These are phyloP conservation scores for Penicillium manginii DNA, from an alignment of 495 filamentous ascomycete genomes.

Conservation along the genomic window DNA sequence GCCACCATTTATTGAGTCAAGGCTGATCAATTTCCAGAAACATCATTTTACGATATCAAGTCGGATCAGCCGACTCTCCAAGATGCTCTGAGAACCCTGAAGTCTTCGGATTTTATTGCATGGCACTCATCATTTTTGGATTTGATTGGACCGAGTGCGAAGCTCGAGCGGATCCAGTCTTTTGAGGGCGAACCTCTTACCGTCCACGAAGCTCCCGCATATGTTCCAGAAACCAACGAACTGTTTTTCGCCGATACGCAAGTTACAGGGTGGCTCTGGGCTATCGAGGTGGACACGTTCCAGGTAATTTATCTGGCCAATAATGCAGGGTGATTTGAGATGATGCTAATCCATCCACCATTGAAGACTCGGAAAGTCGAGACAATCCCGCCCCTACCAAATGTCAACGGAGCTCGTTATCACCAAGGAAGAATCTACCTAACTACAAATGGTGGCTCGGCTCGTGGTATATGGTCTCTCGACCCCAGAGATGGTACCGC, in stretches of 20 bases:
- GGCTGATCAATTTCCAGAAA: slow-evolving; percentile 9
- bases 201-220: slow-evolving; percentile 20
- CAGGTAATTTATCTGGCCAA: slow-evolving; percentile 1
- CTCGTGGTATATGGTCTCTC: slow-evolving; percentile 11
- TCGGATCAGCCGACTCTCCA: slow-evolving; percentile 8
- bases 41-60: slow-evolving; percentile 18
- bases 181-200: slow-evolving; percentile 14
- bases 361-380: slow-evolving; percentile 14
- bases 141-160: slow-evolving; percentile 13
- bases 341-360: not conserved
- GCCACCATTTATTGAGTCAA: not conserved
- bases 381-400: slow-evolving; percentile 9
- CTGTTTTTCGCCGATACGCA: slow-evolving; percentile 15
- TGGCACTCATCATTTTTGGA: slow-evolving; percentile 17
- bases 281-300: slow-evolving; percentile 15
- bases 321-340: not conserved
- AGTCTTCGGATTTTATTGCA: slow-evolving; percentile 14
- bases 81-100: slow-evolving; percentile 1
- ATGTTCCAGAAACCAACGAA: slow-evolving; percentile 17
- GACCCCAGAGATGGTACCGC: slow-evolving; percentile 13
- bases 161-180: slow-evolving; percentile 17
- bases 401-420: slow-evolving; percentile 20
- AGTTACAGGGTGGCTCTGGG: slow-evolving; percentile 18
- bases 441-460: slow-evolving; percentile 17
- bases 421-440: slow-evolving; percentile 14